These are phyloP conservation scores for Hirsutella minnesotensis DNA, from an alignment of 2,329 filamentous ascomycete genomes.

Conservation along the genomic window DNA sequence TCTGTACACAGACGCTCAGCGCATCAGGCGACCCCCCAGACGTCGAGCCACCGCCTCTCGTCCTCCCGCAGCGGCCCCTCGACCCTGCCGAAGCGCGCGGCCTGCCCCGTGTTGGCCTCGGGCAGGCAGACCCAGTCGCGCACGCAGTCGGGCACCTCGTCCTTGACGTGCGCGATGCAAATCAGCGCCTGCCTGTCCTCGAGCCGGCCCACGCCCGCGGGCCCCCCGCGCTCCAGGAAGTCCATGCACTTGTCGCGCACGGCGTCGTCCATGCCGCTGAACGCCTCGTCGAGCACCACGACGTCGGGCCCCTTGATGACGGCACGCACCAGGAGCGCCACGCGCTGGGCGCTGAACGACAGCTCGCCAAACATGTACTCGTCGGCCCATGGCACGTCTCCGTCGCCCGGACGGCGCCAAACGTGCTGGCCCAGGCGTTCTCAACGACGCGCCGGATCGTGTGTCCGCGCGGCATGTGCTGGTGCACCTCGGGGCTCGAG, in stretches of 20 bases:
- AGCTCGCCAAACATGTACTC: constrained; percentile 58
- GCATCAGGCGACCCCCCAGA: constrained; percentile 42
- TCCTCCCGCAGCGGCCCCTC: constrained; percentile 48
- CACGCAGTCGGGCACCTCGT: constrained; percentile 78
- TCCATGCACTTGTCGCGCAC: constrained; percentile 79
- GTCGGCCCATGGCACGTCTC: constrained; percentile 49
- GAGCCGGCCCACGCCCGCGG: constrained; percentile 48
- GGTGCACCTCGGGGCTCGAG: constrained; percentile 86
- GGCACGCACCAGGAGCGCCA: constrained; percentile 73
- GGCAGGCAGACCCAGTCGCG: constrained; percentile 80
- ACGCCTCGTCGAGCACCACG: constrained; percentile 78
- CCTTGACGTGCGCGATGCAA: constrained; percentile 83
- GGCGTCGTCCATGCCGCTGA: constrained; percentile 70
- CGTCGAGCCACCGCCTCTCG: constrained; percentile 47
- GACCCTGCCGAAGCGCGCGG: constrained; percentile 53
- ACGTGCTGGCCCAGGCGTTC: constrained; percentile 85
- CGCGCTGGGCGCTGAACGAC: constrained; percentile 71
- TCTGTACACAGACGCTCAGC: not conserved
- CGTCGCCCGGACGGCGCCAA: constrained; percentile 47
- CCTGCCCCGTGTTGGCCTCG: constrained; percentile 50
- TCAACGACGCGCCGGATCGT: constrained; percentile 65
- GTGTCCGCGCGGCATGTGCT: constrained; percentile 74
- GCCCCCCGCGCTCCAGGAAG: constrained; percentile 55
- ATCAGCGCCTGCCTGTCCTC: constrained; percentile 65
- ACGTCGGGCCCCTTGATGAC: constrained; percentile 72